Evolutionary conservation across 495 filamentous ascomycete species (phyloP).

Genomic region (Thozetella sp.): DNA sequence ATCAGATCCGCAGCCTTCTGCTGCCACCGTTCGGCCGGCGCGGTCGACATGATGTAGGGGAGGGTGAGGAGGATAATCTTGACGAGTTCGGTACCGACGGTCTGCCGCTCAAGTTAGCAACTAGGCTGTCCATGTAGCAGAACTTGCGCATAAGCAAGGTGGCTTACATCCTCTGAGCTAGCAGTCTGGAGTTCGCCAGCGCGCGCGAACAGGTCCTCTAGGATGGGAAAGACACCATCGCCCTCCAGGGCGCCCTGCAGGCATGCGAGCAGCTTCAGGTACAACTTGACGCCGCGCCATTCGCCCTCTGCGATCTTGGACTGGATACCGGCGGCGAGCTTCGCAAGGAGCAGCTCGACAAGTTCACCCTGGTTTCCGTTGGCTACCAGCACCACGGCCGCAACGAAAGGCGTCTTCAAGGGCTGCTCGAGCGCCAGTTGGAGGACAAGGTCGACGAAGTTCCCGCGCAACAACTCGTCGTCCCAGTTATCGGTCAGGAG

Average conservation of each 20-base stretch:
- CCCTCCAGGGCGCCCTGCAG: conserved; percentile 78
- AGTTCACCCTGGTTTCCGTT: conserved; percentile 77
- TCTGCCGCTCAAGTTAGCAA: conserved; percentile 37
- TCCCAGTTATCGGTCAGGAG: conserved; percentile 78
- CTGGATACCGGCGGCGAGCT: conserved; percentile 58
- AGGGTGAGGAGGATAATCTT: conserved; percentile 94
- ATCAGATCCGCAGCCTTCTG: conserved; percentile 75
- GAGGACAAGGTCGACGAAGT: conserved; percentile 70
- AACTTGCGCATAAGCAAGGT: background rate
- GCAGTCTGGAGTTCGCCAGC: conserved; percentile 89
- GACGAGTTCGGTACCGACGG: conserved; percentile 85
- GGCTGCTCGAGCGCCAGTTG: conserved; percentile 89
- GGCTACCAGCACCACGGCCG: conserved; percentile 73
- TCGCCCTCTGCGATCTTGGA: conserved; percentile 66
- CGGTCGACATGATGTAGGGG: conserved; percentile 83
- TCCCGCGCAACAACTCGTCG: conserved; percentile 66
- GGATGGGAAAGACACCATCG: conserved; percentile 80
- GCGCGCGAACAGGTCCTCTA: conserved; percentile 82
- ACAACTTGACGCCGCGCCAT: conserved; percentile 90
- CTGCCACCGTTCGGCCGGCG: conserved; percentile 61
- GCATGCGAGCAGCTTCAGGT: conserved; percentile 83
- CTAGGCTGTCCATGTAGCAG: background rate
- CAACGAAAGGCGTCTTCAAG: conserved; percentile 93
- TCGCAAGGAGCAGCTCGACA: conserved; percentile 64
- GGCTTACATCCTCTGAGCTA: conserved; percentile 83